These are phyloP conservation scores for Penicillium sclerotigenum DNA, from an alignment of 2,329 filamentous ascomycete genomes.

Conservation along the genomic window DNA sequence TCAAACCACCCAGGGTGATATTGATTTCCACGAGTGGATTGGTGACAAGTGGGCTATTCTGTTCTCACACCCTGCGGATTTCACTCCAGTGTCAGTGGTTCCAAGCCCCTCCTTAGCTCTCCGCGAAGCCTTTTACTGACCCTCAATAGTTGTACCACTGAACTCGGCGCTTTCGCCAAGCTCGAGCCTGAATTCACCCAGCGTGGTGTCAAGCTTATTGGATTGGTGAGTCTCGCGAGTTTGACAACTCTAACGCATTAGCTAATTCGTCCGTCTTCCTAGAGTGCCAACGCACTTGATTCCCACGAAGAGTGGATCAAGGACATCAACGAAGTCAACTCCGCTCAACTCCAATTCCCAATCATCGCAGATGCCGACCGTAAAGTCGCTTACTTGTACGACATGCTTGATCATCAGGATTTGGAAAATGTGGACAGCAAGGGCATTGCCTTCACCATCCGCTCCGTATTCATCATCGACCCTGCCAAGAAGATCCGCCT, in stretches of 20 bases:
- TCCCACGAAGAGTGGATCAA: slow-evolving; percentile 84
- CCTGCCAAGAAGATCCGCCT: slow-evolving; percentile 89
- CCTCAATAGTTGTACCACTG: slow-evolving; percentile 69
- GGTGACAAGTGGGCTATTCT: slow-evolving; percentile 67
- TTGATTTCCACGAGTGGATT: slow-evolving; percentile 71
- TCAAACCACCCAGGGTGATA: slow-evolving; percentile 63
- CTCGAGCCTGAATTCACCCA: slow-evolving; percentile 85
- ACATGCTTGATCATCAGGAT: slow-evolving; percentile 82
- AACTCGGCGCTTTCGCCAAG: slow-evolving; percentile 91
- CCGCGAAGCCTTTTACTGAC: background rate
- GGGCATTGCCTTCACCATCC: slow-evolving; percentile 78
- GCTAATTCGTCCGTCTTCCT: background rate
- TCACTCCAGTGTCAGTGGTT: slow-evolving; percentile 60
- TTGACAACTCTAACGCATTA: background rate
- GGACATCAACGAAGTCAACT: slow-evolving; percentile 75
- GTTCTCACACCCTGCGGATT: slow-evolving; percentile 73
- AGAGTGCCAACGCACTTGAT: slow-evolving; percentile 74
- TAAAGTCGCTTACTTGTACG: slow-evolving; percentile 71
- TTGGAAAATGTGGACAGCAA: slow-evolving; percentile 76
- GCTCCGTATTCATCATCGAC: slow-evolving; percentile 92
- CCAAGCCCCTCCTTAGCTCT: background rate
- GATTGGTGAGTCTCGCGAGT: slow-evolving; percentile 53
- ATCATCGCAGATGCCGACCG: slow-evolving; percentile 80
- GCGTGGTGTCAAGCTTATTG: slow-evolving; percentile 86
- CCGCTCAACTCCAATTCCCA: slow-evolving; percentile 67